Percentiles rank a stretch among this genome's conserved stretches.
phyloP scores from a whole-genome alignment of 306 rosid species.

The Cucurbita moschata region DNA sequence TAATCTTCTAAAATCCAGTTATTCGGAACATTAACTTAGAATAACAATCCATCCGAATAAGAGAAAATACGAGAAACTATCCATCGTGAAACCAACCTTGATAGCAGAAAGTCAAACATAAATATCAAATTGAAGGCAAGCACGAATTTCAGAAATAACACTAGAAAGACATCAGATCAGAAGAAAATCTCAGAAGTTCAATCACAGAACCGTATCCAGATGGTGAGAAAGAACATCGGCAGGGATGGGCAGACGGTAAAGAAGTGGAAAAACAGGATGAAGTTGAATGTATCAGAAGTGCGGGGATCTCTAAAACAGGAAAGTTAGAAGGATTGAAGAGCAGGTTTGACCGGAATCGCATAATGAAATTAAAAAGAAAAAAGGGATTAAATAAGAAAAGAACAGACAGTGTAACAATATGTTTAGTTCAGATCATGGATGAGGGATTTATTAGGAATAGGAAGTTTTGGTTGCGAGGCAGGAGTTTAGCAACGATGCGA shows the following conservation, averaged over 20 bases:
- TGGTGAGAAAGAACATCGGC: not conserved
- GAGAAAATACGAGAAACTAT: not conserved
- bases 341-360: not conserved
- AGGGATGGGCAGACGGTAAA: not conserved
- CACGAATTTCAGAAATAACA: not conserved
- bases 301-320: not conserved
- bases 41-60: not conserved
- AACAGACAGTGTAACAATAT: not conserved
- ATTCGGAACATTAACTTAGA: not conserved
- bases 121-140: not conserved
- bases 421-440: not conserved
- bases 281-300: not conserved
- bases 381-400: too few species aligned
- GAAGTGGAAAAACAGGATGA: not conserved
- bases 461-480: not conserved
- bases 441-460: conserved; percentile 1
- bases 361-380: too few species aligned
- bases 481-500: not conserved
- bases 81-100: not conserved
- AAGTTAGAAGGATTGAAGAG: not conserved
- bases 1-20: not conserved
- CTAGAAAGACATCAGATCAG: not conserved
- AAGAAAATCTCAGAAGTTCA: not conserved
- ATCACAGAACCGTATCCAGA: not conserved
- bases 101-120: not conserved